Evolutionary conservation across 1,139 yeast genomes (phyloP), one percentile per base, ranked within the genome.

Genomic region (Saccharomyces hybrid): DNA sequence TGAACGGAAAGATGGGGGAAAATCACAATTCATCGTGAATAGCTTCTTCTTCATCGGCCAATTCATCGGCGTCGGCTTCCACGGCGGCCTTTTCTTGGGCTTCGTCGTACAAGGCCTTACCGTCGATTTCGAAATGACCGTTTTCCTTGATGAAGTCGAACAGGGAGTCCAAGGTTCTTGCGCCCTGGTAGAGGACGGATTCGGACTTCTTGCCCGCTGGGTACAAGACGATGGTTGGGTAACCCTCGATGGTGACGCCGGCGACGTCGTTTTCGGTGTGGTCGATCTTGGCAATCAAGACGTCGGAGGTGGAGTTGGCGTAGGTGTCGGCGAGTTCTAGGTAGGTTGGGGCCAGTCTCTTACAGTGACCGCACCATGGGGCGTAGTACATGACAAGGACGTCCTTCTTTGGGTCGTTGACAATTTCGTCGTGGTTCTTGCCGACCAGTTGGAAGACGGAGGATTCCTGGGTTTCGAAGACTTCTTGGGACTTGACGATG

Each of bases 341-440:
- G 78, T 86, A 93, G 58, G 78, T 79, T 69, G 99, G 99, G 57
- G 96, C 96, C 74, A 91, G 80, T 74, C 81, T 88, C 81, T 91
- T 91, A 81, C 99, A 91, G 79, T 91, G 98, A 52, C 98, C 97
- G 78, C 99, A 91, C 99, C 99, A 93, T 75, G 96, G 96, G 55
- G 99, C 99, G 70, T 88, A 93, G 76, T 88, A 91, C 78, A 91
- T 89, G 63, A 93, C 91, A 63, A 93, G 77, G 53, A 93, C 91
- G 72, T 93, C 98, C 78, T 88, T 89, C 57, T 79, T 72, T 52
- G 77, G 75, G 68, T 90, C 91, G 44, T 77, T 75, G 58, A 88
- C 79, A 60, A 88, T 75, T 38, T 80, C 81, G 50, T 85, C 84
- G 73, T 88, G 93, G 71, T 84, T 89, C 75, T 84, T 82, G 65